Conservation (phyloP, 2,329 filamentous ascomycete genomes). For the Nannizziopsis arthrosporioides region DNA sequence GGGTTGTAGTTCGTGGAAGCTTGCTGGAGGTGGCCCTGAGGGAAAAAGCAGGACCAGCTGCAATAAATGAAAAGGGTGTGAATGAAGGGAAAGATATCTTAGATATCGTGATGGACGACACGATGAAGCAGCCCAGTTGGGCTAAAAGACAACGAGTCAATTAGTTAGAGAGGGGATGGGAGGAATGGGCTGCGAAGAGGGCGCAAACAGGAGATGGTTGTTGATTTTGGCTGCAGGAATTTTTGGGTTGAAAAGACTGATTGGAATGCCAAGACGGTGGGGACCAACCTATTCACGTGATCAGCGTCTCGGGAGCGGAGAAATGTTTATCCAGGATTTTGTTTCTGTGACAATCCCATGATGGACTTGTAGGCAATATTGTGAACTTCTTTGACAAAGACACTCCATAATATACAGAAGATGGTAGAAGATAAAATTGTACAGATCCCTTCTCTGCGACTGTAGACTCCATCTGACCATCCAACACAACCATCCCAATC, state of each 20-base stretch:
- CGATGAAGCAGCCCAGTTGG: background rate
- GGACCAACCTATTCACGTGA: too few relatives aligned
- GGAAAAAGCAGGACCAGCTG: slow-evolving; percentile 53
- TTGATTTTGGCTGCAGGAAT: background rate
- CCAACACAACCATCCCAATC: background rate
- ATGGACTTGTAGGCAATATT: too few relatives aligned
- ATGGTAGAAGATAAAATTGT: background rate
- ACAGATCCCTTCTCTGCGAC: background rate
- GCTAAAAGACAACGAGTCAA: background rate
- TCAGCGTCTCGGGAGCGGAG: too few relatives aligned
- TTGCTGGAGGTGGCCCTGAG: slow-evolving; percentile 11
- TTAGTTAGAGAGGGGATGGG: slow-evolving; percentile 1
- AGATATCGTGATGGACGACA: slow-evolving; percentile 17
- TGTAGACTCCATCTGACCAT: background rate
- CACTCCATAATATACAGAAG: slow-evolving; percentile 2
- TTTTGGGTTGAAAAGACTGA: background rate
- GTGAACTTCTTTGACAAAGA: too few relatives aligned
- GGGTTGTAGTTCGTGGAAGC: slow-evolving; percentile 3
- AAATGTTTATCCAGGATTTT: background rate
- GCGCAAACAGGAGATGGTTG: background rate
- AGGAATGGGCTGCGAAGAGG: background rate
- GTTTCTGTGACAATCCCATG: background rate
- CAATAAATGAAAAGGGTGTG: slow-evolving; percentile 34
- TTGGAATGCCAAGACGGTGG: background rate
- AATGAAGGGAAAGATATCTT: slow-evolving; percentile 30